A percentile compares a stretch with the other conserved stretches of the same genome.
phyloP scores from a whole-genome alignment of 768 basidiomycete genomes.

The Tephrocybe rancida region DNA sequence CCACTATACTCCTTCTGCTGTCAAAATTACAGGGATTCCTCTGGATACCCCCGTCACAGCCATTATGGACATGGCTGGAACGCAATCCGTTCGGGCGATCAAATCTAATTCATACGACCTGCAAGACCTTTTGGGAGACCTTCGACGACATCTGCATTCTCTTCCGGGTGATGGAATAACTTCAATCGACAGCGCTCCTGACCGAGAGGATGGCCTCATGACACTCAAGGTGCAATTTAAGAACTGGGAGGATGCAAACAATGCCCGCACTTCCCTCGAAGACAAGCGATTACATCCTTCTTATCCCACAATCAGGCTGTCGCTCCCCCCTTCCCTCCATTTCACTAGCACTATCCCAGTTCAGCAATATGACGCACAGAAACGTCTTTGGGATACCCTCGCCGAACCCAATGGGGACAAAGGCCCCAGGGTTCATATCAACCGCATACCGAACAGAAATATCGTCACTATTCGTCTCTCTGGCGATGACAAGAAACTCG shows the following conservation, averaged over 20 bases:
- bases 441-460: conserved; percentile 12
- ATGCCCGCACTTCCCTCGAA: conserved; percentile 36
- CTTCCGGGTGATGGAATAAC: conserved; percentile 19
- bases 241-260: conserved; percentile 49
- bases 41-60: conserved; percentile 21
- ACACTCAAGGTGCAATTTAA: conserved; percentile 46
- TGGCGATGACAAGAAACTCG: conserved; percentile 53
- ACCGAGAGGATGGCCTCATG: conserved; percentile 31
- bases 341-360: conserved; percentile 51
- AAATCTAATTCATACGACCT: conserved; percentile 23
- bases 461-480: conserved; percentile 43
- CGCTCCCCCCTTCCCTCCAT: conserved; percentile 49
- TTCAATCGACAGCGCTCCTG: conserved; percentile 27
- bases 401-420: conserved; percentile 35
- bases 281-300: conserved; percentile 29
- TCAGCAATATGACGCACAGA: conserved; percentile 55
- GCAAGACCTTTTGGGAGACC: conserved; percentile 17
- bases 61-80: conserved; percentile 32
- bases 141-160: conserved; percentile 26
- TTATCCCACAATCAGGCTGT: conserved; percentile 36
- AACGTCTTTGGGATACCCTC: conserved; percentile 49
- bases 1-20: conserved; percentile 30
- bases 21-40: conserved; percentile 49
- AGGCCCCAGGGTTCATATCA: conserved; percentile 34
- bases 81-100: conserved; percentile 19